phyloP scores from a whole-genome alignment of 192 early-diverging fungal species.

The Coemansia umbellata region DNA sequence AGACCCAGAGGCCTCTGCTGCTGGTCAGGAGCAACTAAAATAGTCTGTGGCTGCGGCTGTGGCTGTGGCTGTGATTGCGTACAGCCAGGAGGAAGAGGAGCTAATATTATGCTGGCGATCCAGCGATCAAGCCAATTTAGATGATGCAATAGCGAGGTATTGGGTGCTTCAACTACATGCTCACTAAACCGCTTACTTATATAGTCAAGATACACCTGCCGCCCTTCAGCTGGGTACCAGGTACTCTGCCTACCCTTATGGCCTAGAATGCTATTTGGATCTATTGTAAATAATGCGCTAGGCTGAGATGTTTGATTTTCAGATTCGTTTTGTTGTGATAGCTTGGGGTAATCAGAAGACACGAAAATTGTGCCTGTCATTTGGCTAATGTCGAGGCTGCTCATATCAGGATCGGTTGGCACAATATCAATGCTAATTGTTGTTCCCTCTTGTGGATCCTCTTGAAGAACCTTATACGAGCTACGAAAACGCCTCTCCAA shows the following conservation, averaged over 20 bases:
- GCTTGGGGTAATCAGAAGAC: slow-evolving; percentile 15
- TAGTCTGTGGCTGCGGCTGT: neutral
- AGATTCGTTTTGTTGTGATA: slow-evolving; percentile 7
- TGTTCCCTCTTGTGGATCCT: slow-evolving; percentile 6
- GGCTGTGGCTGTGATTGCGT: neutral
- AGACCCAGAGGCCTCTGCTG: neutral
- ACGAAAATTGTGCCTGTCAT: slow-evolving; percentile 20
- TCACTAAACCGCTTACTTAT: slow-evolving; percentile 19
- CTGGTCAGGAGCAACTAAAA: too few relatives aligned
- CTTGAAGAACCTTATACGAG: slow-evolving; percentile 14
- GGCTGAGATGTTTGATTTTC: slow-evolving; percentile 9
- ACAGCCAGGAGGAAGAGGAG: slow-evolving; percentile 11
- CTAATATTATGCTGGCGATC: slow-evolving; percentile 21
- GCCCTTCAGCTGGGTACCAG: slow-evolving; percentile 21
- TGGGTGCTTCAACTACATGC: slow-evolving; percentile 20
- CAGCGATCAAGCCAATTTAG: slow-evolving; percentile 55
- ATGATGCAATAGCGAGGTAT: slow-evolving; percentile 36
- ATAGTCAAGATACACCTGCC: slow-evolving; percentile 15
- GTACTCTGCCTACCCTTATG: slow-evolving; percentile 34
- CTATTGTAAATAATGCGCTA: slow-evolving; percentile 17
- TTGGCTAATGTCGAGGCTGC: slow-evolving; percentile 18
- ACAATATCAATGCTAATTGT: slow-evolving; percentile 19
- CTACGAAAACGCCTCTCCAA: slow-evolving; percentile 47
- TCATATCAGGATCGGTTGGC: slow-evolving; percentile 43
- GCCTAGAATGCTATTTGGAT: slow-evolving; percentile 21